Percentiles rank a stretch among this genome's conserved stretches.
Evolutionary conservation across 2,329 filamentous ascomycete genomes (phyloP).

Genomic region (Aspergillus pseudoviridinutans): DNA sequence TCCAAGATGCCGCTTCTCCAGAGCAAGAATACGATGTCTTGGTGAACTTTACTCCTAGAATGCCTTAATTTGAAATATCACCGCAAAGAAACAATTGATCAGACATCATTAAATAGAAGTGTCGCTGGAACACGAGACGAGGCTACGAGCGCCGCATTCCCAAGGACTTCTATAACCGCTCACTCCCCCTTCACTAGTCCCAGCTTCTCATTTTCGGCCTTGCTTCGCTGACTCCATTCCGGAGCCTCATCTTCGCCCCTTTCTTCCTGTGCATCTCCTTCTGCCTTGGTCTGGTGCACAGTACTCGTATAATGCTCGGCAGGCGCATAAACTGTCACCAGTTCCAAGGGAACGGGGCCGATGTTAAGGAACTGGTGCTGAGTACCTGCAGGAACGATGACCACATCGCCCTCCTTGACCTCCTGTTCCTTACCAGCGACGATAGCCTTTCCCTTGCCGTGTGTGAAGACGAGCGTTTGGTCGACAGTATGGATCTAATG

Average conservation of each 20-base stretch:
- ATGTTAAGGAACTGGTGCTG: conserved; percentile 64
- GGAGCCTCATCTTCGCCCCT: conserved; percentile 59
- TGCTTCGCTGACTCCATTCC: conserved; percentile 55
- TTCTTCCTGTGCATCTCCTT: conserved; percentile 60
- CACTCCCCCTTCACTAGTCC: conserved; percentile 48
- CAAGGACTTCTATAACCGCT: neutral
- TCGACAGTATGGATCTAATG: conserved; percentile 54
- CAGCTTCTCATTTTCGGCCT: conserved; percentile 55
- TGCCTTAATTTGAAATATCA: neutral
- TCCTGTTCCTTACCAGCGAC: conserved; percentile 56
- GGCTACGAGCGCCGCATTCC: neutral
- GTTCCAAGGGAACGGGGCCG: conserved; percentile 55
- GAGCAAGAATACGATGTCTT: neutral
- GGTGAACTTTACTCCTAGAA: conserved; percentile 4
- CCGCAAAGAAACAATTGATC: neutral
- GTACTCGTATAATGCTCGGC: conserved; percentile 59
- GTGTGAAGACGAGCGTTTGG: conserved; percentile 62
- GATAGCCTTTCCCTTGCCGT: conserved; percentile 55
- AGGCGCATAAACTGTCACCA: conserved; percentile 61
- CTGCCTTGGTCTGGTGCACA: conserved; percentile 60
- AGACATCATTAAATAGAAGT: neutral
- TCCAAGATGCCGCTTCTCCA: neutral
- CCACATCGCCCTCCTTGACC: conserved; percentile 53
- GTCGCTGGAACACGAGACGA: neutral
- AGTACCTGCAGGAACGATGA: conserved; percentile 62